These are phyloP conservation scores for Anaeromyces robustus DNA, from an alignment of 192 early-diverging fungal genomes.

Conservation along the genomic window DNA sequence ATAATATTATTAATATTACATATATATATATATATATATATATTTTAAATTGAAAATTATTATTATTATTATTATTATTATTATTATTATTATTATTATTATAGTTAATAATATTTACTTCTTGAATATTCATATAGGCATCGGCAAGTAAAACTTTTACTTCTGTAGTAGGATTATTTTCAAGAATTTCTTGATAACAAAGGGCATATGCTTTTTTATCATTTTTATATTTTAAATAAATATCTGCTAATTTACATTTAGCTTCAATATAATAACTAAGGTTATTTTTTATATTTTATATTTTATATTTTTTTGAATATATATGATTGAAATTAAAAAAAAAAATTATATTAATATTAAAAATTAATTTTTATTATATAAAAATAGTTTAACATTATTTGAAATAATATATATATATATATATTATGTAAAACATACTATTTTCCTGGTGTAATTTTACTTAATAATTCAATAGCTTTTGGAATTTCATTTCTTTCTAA, in stretches of 20 bases:
- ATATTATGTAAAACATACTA: slow-evolving; percentile 2
- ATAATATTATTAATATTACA: neutral
- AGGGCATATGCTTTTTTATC: slow-evolving; percentile 28
- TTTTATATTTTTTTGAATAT: too few species aligned
- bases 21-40: too few species aligned
- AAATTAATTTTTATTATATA: too few species aligned
- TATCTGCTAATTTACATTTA: slow-evolving; percentile 19
- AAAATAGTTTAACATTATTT: neutral
- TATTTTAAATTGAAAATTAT: too few species aligned
- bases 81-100: neutral
- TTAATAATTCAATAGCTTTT: slow-evolving; percentile 16
- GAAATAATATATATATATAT: neutral
- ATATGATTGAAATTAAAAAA: too few species aligned
- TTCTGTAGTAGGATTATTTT: slow-evolving; percentile 21
- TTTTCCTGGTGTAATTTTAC: slow-evolving; percentile 13
- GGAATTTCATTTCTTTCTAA: slow-evolving; percentile 21
- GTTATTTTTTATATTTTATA: too few species aligned
- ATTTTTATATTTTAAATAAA: slow-evolving; percentile 31
- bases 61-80: too few species aligned
- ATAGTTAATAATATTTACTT: slow-evolving; percentile 5
- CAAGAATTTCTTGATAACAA: slow-evolving; percentile 30
- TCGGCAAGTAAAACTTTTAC: slow-evolving; percentile 30
- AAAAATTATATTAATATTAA: too few species aligned
- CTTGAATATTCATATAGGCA: slow-evolving; percentile 36
- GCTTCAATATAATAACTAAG: slow-evolving; percentile 22